Evolutionary conservation across 352 stramenopile genomes (phyloP).

Genomic region (Plasmopara muralis): DNA sequence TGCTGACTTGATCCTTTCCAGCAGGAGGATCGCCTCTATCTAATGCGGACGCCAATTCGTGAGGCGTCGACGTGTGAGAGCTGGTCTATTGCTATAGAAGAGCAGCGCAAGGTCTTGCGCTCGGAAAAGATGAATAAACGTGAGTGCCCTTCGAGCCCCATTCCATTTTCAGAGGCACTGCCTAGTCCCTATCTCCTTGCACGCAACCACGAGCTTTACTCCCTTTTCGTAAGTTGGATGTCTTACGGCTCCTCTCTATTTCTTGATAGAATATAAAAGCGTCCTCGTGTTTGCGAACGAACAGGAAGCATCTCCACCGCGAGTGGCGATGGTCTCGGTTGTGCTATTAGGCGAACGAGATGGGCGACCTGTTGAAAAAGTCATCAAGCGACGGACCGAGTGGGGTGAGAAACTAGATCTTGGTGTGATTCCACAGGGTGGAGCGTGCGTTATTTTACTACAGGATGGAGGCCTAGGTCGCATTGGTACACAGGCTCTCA

Average conservation of each 20-base stretch:
- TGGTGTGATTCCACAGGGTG: slow-evolving; percentile 67
- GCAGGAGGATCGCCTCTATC: slow-evolving; percentile 60
- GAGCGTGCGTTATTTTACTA: slow-evolving; percentile 74
- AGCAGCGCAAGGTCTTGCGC: slow-evolving; percentile 68
- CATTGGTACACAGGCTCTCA: slow-evolving; percentile 75
- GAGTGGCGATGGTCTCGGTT: slow-evolving; percentile 71
- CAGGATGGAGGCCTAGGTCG: slow-evolving; percentile 62
- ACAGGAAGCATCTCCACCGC: slow-evolving; percentile 62
- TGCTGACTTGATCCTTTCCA: slow-evolving; percentile 1
- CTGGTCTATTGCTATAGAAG: slow-evolving; percentile 79
- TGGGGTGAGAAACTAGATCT: slow-evolving; percentile 66
- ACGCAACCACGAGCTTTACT: slow-evolving; percentile 72
- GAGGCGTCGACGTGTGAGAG: slow-evolving; percentile 78
- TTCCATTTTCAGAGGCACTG: slow-evolving; percentile 34
- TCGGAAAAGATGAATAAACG: slow-evolving; percentile 45
- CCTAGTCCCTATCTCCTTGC: slow-evolving; percentile 65
- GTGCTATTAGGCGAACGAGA: slow-evolving; percentile 57
- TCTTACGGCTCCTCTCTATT: slow-evolving; percentile 22
- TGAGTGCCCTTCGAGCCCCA: slow-evolving; percentile 31
- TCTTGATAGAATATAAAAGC: slow-evolving; percentile 65
- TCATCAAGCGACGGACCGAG: slow-evolving; percentile 63
- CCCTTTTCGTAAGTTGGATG: slow-evolving; percentile 66
- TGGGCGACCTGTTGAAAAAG: slow-evolving; percentile 49
- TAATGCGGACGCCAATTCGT: slow-evolving; percentile 61
- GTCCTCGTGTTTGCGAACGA: slow-evolving; percentile 51